These are phyloP conservation scores for Nectriaceae sp. DNA, from an alignment of 2,329 filamentous ascomycete genomes.

Conservation along the genomic window DNA sequence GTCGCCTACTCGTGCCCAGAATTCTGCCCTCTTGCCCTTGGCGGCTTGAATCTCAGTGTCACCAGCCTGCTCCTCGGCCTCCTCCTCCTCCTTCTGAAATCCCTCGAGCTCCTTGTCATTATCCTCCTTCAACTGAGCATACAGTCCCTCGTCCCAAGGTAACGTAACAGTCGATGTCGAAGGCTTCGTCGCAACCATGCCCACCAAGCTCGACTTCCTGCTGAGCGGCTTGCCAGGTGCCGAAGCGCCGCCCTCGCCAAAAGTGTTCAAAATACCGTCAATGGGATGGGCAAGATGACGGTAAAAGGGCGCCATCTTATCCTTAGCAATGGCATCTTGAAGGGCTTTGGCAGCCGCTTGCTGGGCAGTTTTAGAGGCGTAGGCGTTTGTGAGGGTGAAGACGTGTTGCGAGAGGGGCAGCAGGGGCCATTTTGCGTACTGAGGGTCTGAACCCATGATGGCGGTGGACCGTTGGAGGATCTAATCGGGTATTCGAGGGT, in stretches of 20 bases:
- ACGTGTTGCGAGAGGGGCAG: conserved; percentile 82
- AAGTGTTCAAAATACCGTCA: conserved; percentile 78
- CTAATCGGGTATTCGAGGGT: conserved; percentile 8
- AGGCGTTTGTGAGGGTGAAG: conserved; percentile 82
- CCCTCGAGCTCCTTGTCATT: conserved; percentile 77
- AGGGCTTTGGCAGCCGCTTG: conserved; percentile 72
- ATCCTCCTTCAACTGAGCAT: conserved; percentile 73
- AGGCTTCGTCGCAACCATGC: conserved; percentile 74
- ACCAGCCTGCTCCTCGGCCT: conserved; percentile 92
- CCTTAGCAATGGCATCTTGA: conserved; percentile 78
- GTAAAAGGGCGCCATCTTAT: conserved; percentile 89
- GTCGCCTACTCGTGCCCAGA: conserved; percentile 93
- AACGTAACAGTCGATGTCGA: conserved; percentile 66
- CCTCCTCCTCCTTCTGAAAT: conserved; percentile 85
- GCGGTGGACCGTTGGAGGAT: conserved; percentile 13
- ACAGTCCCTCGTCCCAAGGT: conserved; percentile 89
- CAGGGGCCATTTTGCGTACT: conserved; percentile 83
- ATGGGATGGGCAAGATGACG: conserved; percentile 79
- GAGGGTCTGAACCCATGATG: conserved; percentile 77
- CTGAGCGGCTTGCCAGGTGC: conserved; percentile 59
- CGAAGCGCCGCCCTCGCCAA: conserved; percentile 62
- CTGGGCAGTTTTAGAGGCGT: conserved; percentile 65
- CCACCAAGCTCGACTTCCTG: conserved; percentile 70
- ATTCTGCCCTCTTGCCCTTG: conserved; percentile 91
- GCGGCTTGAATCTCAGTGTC: conserved; percentile 94